Base-by-base conservation (phyloP, 2,329 filamentous ascomycete species). In the Colletotrichum salicis region DNA sequence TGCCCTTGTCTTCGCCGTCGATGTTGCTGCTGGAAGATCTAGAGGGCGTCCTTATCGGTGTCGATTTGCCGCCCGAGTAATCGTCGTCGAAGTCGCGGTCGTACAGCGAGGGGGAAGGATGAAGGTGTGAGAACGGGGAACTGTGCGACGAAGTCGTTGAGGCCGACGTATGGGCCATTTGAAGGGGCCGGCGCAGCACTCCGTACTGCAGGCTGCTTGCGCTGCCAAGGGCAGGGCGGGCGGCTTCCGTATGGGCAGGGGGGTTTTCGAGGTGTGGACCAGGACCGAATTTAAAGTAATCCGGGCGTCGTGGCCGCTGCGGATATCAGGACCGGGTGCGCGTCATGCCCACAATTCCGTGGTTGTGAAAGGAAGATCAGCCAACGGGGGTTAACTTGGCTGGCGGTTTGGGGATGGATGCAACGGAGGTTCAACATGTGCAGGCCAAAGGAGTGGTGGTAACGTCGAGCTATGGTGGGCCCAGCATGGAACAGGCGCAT, bases 11-110 rank as follows among this genome's bases (percentile, higher is more conserved):
- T 33, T 67, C 45, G 45, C 60, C 45, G 48, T 64, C 37, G 37
- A 19, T 71, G 60, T 27, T 35, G 48, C 65, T 66, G 60, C 60
- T 71, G 35, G 63, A 66, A 8, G 73, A 73, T 67, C 57, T 69
- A 45, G 73, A 74, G 31, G 71, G 71, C n/a, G 73, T 74, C 35
- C 67, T 62, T 5, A 73, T 66, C 3, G 67, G 64, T 2, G 71
- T 73, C 12, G 73, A 64, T 35, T 65, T 65, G 3, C 52, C 67
- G 41, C 48, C 64, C 51, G 64, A 74, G 48, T 67, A 56, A 61
- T 67, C 45, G 58, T 33, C 29, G 59, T 31, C 22, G 8, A 22
- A 6, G 59, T 60, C 37, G 60, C 35, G 52, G 33, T 57, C 6
- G 24, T 62, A 56, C 33, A 55, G 24, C 48, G 48, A 33, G 13